phyloP scores from a whole-genome alignment of 2,329 filamentous ascomycete species.

The Fusarium sambucinum region DNA sequence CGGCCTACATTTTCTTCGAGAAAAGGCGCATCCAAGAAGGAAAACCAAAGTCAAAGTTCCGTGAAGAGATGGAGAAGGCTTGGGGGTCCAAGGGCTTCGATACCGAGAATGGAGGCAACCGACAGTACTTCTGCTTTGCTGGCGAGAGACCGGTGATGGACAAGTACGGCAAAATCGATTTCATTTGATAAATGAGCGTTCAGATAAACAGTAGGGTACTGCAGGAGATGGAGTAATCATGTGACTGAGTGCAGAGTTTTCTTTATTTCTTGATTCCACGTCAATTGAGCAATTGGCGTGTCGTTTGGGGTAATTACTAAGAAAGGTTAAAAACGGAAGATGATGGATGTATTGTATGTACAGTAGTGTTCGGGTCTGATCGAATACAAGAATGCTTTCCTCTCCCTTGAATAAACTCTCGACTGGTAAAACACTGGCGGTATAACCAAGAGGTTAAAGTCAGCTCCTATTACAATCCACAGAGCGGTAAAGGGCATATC shows the following conservation, averaged over 20 bases:
- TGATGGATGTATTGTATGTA: neutral
- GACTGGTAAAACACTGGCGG: slow-evolving; percentile 64
- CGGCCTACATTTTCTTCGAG: slow-evolving; percentile 69
- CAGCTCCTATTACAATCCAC: neutral
- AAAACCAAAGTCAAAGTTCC: slow-evolving; percentile 64
- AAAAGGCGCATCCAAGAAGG: slow-evolving; percentile 65
- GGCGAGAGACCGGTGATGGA: slow-evolving; percentile 28
- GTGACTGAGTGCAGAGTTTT: neutral
- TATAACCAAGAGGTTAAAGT: slow-evolving; percentile 49
- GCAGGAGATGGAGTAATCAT: neutral
- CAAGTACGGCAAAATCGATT: slow-evolving; percentile 39
- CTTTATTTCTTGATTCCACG: slow-evolving; percentile 4
- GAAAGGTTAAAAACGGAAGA: neutral
- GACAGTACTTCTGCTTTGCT: slow-evolving; percentile 10
- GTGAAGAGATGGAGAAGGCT: slow-evolving; percentile 63
- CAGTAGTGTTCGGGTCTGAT: slow-evolving; percentile 48
- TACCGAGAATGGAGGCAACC: slow-evolving; percentile 31
- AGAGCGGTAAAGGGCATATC: slow-evolving; percentile 49
- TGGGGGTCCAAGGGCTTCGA: slow-evolving; percentile 48
- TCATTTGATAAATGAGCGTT: slow-evolving; percentile 5
- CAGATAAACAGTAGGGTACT: neutral
- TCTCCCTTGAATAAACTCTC: slow-evolving; percentile 75
- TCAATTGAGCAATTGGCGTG: neutral
- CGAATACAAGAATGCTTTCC: slow-evolving; percentile 65
- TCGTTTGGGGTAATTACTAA: neutral